Conservation (phyloP, 371 early-diverging fungal species). For the Zychaea mexicana region DNA sequence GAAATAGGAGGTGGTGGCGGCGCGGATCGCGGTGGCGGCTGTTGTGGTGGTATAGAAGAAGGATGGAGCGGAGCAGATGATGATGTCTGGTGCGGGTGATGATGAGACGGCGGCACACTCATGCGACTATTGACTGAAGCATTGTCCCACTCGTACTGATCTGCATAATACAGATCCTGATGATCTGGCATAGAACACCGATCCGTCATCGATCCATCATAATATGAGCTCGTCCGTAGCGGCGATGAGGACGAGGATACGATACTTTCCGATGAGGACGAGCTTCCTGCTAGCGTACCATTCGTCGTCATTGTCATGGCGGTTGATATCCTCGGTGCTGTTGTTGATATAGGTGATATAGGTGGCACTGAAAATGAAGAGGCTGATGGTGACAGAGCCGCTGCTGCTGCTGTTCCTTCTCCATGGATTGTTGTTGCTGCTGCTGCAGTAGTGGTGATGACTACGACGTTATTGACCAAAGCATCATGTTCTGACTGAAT, state of each 20-base stretch:
- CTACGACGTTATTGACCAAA: conserved; percentile 5
- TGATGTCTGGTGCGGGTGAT: background rate
- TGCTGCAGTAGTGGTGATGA: background rate
- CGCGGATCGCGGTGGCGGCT: conserved; percentile 1
- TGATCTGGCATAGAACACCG: background rate
- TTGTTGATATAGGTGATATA: too few species aligned
- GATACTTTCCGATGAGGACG: background rate
- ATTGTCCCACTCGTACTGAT: conserved; percentile 9
- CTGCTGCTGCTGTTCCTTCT: too few species aligned
- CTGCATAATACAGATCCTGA: conserved; percentile 5
- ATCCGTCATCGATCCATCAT: background rate
- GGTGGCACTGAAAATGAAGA: too few species aligned
- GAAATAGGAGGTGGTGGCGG: conserved; percentile 4
- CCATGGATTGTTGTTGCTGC: background rate
- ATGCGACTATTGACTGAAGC: background rate
- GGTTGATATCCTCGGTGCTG: background rate
- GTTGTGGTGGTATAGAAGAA: conserved; percentile 3
- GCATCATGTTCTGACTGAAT: conserved; percentile 25
- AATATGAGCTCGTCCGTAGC: background rate
- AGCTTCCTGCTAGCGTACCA: background rate
- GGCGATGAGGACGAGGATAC: background rate
- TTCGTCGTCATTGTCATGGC: too few species aligned
- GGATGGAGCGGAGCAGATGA: background rate
- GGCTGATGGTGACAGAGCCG: too few species aligned
- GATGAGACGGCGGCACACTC: background rate